phyloP scores from a whole-genome alignment of 805 yeast species.

The Monosporozyma yasuniensis region DNA sequence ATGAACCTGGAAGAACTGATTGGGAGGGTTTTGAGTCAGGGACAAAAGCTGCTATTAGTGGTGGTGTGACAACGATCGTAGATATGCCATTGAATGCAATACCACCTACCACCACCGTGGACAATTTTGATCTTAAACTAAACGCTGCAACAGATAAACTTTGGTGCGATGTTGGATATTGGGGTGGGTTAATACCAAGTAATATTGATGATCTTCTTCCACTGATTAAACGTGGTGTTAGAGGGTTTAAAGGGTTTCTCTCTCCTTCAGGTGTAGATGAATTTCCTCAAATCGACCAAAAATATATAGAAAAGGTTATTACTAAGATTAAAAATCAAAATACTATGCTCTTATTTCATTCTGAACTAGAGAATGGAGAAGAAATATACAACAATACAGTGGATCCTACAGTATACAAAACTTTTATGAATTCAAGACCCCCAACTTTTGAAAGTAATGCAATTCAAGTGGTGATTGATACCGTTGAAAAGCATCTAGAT shows the following conservation, averaged over 20 bases:
- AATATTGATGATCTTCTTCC: constrained; percentile 65
- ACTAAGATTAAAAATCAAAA: constrained; percentile 47
- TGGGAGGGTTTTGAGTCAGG: constrained; percentile 99
- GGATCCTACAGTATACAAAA: constrained; percentile 57
- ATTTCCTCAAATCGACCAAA: constrained; percentile 70
- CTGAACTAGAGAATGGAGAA: constrained; percentile 63
- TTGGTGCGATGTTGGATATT: constrained; percentile 91
- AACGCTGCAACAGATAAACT: constrained; percentile 72
- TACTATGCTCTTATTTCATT: constrained; percentile 84
- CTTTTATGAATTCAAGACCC: constrained; percentile 80
- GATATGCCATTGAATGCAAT: constrained; percentile 96
- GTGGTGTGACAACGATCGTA: constrained; percentile 91
- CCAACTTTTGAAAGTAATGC: constrained; percentile 84
- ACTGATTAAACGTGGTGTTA: constrained; percentile 72
- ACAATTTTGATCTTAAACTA: constrained; percentile 64
- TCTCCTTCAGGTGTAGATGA: constrained; percentile 96
- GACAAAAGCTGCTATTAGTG: constrained; percentile 87
- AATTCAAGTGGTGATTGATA: constrained; percentile 56
- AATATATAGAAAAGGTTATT: constrained; percentile 62
- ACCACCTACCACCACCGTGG: constrained; percentile 86
- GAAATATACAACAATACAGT: constrained; percentile 27
- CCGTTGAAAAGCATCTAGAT: constrained; percentile 37
- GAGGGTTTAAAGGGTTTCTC: constrained; percentile 89
- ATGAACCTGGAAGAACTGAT: constrained; percentile 96
- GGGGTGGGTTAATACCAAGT: constrained; percentile 91